Base-by-base conservation (phyloP, 306 rosid genomes). In the Lablab purpureus region DNA sequence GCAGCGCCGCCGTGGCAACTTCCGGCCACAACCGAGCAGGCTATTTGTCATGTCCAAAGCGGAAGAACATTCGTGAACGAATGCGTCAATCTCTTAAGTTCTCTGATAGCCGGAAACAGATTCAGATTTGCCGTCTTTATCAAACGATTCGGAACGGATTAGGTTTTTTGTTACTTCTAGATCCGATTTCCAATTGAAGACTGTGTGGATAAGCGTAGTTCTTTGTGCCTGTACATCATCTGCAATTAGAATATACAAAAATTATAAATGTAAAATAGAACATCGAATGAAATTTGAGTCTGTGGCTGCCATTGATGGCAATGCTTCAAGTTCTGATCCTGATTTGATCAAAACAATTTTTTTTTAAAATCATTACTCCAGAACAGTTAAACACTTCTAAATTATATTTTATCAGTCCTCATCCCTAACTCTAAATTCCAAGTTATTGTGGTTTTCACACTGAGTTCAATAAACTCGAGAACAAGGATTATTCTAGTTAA, bases 21-120 rank as follows among this genome's bases (percentile, higher is more conserved):
- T 88, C 83, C 85, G 7, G 50, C 87, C 87, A 0, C 65, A 87
- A 52, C 93, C 82, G n/a, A 93, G 97, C 85, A 85, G 94, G 18
- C 92, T 93, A 22, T 93, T 92, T 1, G 15, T 68, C 58, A 89
- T 92, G 97, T 79, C 85, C 34, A 55, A n/a, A 21, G 66, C 76
- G 0, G 23, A 58, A 36, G 55, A 74, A 30, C 30, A 81, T 66
- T 67, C 46, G 1, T 81, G 62, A 52, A 36, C 4, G 50, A 27
- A 55, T 36, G 17, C 46, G 36, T 17, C 46, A 23, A 4, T 30
- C 17, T 37, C 22, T 25, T 17, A 22, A 54, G 2, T 21, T 25
- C 40, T 2, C 2, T 25, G 66, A 46, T 6, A 58, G n/a, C 7
- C 22, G 27, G 18, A 71, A 60, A 18, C 8, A 27, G 49, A 27